Evolutionary conservation across 139 green algal genomes (phyloP).

Genomic region (Pseudopediastrum boryanum): DNA sequence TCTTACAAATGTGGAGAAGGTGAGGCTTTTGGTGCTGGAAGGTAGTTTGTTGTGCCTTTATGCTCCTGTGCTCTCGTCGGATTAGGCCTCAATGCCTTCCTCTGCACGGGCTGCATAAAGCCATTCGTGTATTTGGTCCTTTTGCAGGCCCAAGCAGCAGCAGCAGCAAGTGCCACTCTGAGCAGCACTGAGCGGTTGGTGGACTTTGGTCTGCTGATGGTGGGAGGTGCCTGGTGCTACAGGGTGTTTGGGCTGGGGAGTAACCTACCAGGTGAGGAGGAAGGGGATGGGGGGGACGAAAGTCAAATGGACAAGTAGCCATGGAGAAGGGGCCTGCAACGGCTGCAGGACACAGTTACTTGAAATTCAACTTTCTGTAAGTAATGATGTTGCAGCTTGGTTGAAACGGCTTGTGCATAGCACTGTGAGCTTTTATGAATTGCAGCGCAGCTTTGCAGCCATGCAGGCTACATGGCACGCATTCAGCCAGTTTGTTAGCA

Average conservation of each 20-base stretch:
- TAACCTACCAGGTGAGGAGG: neutral
- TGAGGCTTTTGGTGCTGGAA: too few species aligned
- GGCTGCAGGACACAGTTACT: neutral
- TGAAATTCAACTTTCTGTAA: neutral
- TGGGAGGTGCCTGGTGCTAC: conserved; percentile 41
- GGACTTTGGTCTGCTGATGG: conserved; percentile 27
- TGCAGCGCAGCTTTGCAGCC: neutral
- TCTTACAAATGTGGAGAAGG: too few species aligned
- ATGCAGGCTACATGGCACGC: too few species aligned
- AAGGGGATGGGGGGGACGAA: too few species aligned
- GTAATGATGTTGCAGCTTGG: neutral
- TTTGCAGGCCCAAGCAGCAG: neutral
- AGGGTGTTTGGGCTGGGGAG: conserved; percentile 35
- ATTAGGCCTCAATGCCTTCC: neutral
- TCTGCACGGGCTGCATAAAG: too few species aligned
- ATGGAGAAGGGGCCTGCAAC: too few species aligned
- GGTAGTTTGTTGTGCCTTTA: too few species aligned
- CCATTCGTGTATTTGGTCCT: neutral
- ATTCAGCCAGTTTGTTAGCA: too few species aligned
- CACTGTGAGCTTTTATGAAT: neutral
- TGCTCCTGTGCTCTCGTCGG: too few species aligned
- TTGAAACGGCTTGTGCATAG: neutral
- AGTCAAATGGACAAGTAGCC: too few species aligned
- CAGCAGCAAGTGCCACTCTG: neutral
- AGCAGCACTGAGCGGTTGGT: conserved; percentile 10